Percentiles rank a stretch among this genome's conserved stretches.
Evolutionary conservation across 2,329 filamentous ascomycete genomes (phyloP).

Genomic region (Epichloe gansuensis): DNA sequence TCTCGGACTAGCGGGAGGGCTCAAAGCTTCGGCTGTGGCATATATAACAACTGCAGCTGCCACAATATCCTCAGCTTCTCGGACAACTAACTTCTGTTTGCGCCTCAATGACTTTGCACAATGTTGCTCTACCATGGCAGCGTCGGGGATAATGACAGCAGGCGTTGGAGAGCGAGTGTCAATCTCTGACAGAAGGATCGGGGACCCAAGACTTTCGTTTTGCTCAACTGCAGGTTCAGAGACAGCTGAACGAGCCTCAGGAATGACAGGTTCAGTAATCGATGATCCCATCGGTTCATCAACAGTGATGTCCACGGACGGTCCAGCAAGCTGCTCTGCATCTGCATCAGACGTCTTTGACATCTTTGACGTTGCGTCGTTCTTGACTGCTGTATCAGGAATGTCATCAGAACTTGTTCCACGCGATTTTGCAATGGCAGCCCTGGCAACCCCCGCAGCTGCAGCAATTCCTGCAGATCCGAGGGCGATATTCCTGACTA

Average conservation of each 20-base stretch:
- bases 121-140: conserved; percentile 25
- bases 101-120: conserved; percentile 32
- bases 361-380: background rate
- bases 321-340: background rate
- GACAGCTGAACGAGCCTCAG: background rate
- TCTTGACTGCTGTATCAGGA: background rate
- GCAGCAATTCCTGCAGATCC: background rate
- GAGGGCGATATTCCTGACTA: background rate
- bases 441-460: background rate
- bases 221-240: background rate
- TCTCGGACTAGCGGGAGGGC: conserved; percentile 25
- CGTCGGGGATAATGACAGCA: conserved; percentile 32
- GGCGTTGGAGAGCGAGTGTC: conserved; percentile 29
- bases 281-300: background rate
- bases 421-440: background rate
- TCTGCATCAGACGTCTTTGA: background rate
- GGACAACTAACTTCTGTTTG: conserved; percentile 32
- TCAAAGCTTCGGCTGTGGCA: conserved; percentile 36
- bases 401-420: background rate
- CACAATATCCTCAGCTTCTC: conserved; percentile 38
- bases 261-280: background rate
- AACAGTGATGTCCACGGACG: background rate
- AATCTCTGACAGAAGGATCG: conserved; percentile 5
- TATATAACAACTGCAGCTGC: conserved; percentile 43
- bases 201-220: background rate